A percentile compares a stretch with the other conserved stretches of the same genome.
These are phyloP conservation scores for Moniliophthora roreri DNA, from an alignment of 1,284 basidiomycete genomes.

Conservation along the genomic window DNA sequence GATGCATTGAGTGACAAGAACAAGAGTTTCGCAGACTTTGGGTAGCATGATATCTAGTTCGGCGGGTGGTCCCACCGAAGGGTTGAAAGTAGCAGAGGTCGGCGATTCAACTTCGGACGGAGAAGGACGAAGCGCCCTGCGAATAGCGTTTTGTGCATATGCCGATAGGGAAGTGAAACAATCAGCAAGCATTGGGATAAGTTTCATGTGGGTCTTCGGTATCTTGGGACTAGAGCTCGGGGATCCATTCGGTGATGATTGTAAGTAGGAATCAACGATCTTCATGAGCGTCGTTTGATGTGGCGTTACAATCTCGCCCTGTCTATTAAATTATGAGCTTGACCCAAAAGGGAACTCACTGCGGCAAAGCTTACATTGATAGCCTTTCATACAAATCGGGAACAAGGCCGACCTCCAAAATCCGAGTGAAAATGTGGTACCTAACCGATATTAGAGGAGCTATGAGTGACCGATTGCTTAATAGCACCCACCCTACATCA, in stretches of 20 bases:
- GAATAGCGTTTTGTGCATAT: conserved; percentile 53
- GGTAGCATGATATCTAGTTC: conserved; percentile 67
- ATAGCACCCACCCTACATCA: conserved; percentile 60
- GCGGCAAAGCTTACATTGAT: conserved; percentile 39
- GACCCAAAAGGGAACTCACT: neutral
- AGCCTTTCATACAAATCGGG: conserved; percentile 52
- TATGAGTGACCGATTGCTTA: conserved; percentile 8
- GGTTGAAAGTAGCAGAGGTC: neutral
- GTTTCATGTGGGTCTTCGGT: conserved; percentile 36
- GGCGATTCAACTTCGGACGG: conserved; percentile 1
- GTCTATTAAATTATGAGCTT: conserved; percentile 34
- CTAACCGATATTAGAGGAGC: conserved; percentile 28
- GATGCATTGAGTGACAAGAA: conserved; percentile 77
- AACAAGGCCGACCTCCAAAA: conserved; percentile 50
- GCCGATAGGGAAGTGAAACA: conserved; percentile 55
- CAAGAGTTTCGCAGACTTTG: conserved; percentile 76
- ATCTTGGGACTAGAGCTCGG: conserved; percentile 27
- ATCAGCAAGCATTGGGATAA: conserved; percentile 51
- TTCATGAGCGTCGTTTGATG: conserved; percentile 86
- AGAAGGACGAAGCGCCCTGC: conserved; percentile 34
- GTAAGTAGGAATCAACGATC: conserved; percentile 79
- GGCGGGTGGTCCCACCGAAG: conserved; percentile 21
- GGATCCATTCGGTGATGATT: conserved; percentile 35
- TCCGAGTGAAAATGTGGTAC: conserved; percentile 53
- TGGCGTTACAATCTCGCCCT: conserved; percentile 74